Base-by-base conservation (phyloP, 2,329 filamentous ascomycete species). In the Aureobasidium leucospermi region DNA sequence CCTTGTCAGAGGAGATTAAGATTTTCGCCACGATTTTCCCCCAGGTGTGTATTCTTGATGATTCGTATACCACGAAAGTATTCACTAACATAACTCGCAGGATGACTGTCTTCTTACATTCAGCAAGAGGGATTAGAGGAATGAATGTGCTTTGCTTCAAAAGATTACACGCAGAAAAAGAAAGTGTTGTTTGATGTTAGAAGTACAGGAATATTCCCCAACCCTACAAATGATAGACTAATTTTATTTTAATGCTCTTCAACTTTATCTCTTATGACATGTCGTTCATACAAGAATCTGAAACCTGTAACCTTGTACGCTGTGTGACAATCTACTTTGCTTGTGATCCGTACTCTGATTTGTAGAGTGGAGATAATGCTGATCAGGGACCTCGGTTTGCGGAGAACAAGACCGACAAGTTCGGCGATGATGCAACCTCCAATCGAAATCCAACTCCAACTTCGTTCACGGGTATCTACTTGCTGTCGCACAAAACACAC, bases 11-110 rank as follows among this genome's bases (percentile, higher is more conserved):
- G 77, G 87, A 96, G 75, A 97, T 99, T 75, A 93, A 96, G 79
- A 93, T 97, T 66, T 99, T 97, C 77, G 94, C 94, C 42, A 96
- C 91, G 31, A 96, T 99, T 67, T 99, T 99, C 82, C 94, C 94
- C 60, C 88, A 88, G 88, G 92, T 95, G 77, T 74, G 86, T 77
- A 55, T 16, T 23, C 4, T 3, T 31, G 16, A 16, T 31, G 5
- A 23, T 32, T 4, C 15, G 32, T 6, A n/a, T 10, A 8, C 13
- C 13, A 19, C 4, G 9, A 1, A 11, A 19, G 8, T 9, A 11
- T n/a, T 39, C 23, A 34, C 58, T 53, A 28, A 60, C 49, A 28
- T 23, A 3, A 55, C 19, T 46, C 19, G 2, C 45, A 61, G 52
- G 59, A 61, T 49, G 59, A 61, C 46, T 61, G 59, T 31, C 52